phyloP scores from a whole-genome alignment of 1,284 basidiomycete genomes.

The Sporisorium graminicola region DNA sequence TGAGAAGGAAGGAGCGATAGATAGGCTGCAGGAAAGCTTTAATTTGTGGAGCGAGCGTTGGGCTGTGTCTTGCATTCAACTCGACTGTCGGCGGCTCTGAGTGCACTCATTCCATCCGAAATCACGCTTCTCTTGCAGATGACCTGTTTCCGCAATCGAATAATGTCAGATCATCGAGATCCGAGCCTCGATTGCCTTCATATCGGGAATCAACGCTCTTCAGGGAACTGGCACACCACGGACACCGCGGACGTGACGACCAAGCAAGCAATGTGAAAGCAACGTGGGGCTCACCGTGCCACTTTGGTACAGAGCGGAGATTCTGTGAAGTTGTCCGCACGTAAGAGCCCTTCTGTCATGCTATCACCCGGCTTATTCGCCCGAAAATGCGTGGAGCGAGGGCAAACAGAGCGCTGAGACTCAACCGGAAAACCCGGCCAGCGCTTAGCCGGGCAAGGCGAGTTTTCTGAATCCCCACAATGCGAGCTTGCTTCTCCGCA shows the following conservation, averaged over 20 bases:
- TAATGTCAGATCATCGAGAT: neutral
- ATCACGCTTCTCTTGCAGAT: neutral
- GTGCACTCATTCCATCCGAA: neutral
- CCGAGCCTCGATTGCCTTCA: neutral
- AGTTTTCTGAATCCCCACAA: neutral
- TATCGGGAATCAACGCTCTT: no score
- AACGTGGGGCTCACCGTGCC: no score
- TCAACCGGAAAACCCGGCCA: conserved; percentile 33
- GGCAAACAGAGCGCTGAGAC: neutral
- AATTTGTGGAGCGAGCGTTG: conserved; percentile 26
- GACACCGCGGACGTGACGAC: neutral
- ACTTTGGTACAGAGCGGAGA: no score
- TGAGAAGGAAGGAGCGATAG: neutral
- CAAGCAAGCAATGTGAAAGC: no score
- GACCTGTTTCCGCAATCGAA: neutral
- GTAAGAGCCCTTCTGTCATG: neutral
- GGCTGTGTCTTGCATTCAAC: neutral
- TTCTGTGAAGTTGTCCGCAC: conserved; percentile 9
- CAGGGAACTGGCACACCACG: neutral
- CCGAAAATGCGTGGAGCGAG: conserved; percentile 12
- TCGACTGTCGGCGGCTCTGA: neutral
- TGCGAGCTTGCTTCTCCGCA: conserved; percentile 1
- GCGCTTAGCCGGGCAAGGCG: conserved; percentile 11
- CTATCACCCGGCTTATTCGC: conserved; percentile 8
- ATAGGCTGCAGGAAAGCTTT: conserved; percentile 13